Percentiles rank a stretch among this genome's conserved stretches.
Evolutionary conservation across 768 basidiomycete genomes (phyloP).

Genomic region (Gymnopilus junonius): DNA sequence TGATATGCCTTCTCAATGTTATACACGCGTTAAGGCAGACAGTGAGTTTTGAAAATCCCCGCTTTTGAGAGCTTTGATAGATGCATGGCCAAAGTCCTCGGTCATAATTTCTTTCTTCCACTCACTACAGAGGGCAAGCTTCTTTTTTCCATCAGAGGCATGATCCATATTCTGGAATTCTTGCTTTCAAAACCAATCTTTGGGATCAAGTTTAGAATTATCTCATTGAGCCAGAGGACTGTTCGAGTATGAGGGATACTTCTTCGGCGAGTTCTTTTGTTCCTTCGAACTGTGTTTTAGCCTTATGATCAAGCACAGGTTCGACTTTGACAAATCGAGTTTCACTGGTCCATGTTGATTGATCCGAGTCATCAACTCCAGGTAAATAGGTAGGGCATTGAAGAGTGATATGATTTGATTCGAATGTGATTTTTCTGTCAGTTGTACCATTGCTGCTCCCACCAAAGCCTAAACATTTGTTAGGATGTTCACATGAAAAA

Average conservation of each 20-base stretch:
- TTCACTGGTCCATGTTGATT: constrained; percentile 17
- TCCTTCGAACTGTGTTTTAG: constrained; percentile 26
- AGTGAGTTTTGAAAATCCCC: not conserved
- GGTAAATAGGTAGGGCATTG: constrained; percentile 16
- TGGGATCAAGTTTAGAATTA: constrained; percentile 7
- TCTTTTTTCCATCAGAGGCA: constrained; percentile 33
- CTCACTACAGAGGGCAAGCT: constrained; percentile 15
- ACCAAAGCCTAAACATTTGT: constrained; percentile 17
- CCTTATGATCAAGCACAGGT: constrained; percentile 29
- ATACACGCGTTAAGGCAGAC: not conserved
- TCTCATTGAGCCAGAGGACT: constrained; percentile 19
- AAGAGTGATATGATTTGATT: constrained; percentile 23
- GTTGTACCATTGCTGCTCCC: constrained; percentile 31
- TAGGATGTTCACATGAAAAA: not conserved
- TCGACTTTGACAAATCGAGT: constrained; percentile 20
- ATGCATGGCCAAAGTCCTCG: not conserved
- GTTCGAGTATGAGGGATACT: constrained; percentile 20
- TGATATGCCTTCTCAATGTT: not conserved
- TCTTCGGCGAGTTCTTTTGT: constrained; percentile 15
- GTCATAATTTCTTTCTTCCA: constrained; percentile 6
- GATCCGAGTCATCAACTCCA: constrained; percentile 18
- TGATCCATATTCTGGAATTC: constrained; percentile 29
- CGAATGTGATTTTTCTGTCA: constrained; percentile 24
- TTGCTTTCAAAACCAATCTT: constrained; percentile 22
- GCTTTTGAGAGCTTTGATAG: not conserved